A percentile compares a stretch with the other conserved stretches of the same genome.
These are phyloP conservation scores for Didymella pomorum DNA, from an alignment of 2,329 filamentous ascomycete species.

Conservation along the genomic window DNA sequence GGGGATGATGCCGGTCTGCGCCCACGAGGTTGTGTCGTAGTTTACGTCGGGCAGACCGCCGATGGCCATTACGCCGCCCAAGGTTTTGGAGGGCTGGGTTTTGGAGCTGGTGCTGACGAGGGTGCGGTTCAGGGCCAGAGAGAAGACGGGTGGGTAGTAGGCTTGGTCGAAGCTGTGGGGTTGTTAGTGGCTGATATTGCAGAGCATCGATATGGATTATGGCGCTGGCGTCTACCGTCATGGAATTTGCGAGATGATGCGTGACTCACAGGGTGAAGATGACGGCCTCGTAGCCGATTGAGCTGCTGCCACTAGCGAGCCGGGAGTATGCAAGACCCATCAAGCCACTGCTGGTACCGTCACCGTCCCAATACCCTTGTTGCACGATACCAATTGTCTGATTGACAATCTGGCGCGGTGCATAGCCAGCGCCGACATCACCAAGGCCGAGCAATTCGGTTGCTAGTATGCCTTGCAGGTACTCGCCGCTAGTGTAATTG, in stretches of 20 bases:
- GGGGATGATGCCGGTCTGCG: constrained; percentile 29
- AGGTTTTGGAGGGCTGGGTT: constrained; percentile 14
- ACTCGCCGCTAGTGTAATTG: constrained; percentile 38
- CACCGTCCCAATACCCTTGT: constrained; percentile 40
- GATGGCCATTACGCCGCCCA: constrained; percentile 42
- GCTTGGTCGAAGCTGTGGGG: constrained; percentile 15
- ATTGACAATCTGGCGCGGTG: constrained; percentile 22
- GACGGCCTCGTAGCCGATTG: constrained; percentile 34
- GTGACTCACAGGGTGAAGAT: constrained; percentile 36
- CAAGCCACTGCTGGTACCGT: constrained; percentile 39
- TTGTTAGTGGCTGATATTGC: neutral
- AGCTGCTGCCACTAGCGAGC: constrained; percentile 24
- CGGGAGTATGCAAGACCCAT: constrained; percentile 39
- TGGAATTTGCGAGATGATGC: neutral
- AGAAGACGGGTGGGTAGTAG: constrained; percentile 32
- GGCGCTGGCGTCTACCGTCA: neutral
- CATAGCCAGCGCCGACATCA: constrained; percentile 18
- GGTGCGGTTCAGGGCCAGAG: constrained; percentile 35
- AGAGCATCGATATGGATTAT: neutral
- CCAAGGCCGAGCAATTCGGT: constrained; percentile 33
- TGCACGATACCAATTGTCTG: constrained; percentile 43
- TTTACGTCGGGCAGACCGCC: constrained; percentile 37
- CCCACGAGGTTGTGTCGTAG: constrained; percentile 26
- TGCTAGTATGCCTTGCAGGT: constrained; percentile 32
- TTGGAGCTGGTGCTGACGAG: neutral